Evolutionary conservation across 1,139 yeast genomes (phyloP), one percentile per base, ranked within the genome.

Genomic region (Suhomyces atakaporum): DNA sequence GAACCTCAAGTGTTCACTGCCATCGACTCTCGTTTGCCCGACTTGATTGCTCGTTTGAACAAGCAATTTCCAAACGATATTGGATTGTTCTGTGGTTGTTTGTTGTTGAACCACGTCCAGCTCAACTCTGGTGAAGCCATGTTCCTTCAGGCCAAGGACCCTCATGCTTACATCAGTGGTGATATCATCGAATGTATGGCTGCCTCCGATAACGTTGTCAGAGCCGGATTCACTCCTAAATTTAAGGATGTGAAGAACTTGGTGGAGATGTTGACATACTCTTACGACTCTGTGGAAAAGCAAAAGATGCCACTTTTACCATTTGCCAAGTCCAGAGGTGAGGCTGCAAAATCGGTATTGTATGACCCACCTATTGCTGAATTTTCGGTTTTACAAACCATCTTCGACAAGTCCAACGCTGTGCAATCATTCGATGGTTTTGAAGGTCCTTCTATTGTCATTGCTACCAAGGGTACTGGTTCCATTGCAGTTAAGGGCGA

Each of bases 151-250:
- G 98, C 98, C 33, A 88, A 89, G 67, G 97, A 89, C 61, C 97
- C 97, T 16, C 98, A 92, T 62, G 98, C 98, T 23, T 92, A 94
- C 66, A 92, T 92, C 47, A 77, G 84, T 38, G 98, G 98, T 48
- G 97, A 92, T 61, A 92, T 92, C 50, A 90, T 92, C 54, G 99
- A 92, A 67, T 94, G 98, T 70, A 92, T 92, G 99, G 98, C 98
- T 33, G 97, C 97, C 9, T 84, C 95, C 26, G 99, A 92, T 62
- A 92, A 92, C 56, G 99, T 92, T 41, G 97, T 92, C 31, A 81
- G 98, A 63, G 96, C 97, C 6, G 99, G 98, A 7, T 92, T 92
- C 71, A 92, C 98, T 10, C 98, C 98, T 42, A 92, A 94, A 65
- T 92, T 90, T 70, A 92, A 90, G 67, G 98, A 94, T 62, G 97